Evolutionary conservation across 1,139 yeast genomes (phyloP).

Genomic region (Kodamaea derodonti): DNA sequence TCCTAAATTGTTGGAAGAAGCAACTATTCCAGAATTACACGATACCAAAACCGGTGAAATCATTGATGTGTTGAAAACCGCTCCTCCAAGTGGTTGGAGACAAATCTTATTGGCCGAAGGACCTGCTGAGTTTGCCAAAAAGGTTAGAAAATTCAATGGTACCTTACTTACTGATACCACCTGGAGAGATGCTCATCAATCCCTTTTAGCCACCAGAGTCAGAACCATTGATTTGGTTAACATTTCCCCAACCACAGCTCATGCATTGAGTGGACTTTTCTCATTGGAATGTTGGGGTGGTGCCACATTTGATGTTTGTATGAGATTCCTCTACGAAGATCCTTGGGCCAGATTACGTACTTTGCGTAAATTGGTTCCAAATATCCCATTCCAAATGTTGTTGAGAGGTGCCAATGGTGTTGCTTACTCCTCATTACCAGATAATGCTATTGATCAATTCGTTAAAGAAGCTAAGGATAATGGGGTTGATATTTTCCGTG

Average conservation of each 20-base stretch:
- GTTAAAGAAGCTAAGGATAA: constrained; percentile 89
- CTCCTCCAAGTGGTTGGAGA: constrained; percentile 85
- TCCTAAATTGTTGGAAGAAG: constrained; percentile 77
- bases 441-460: constrained; percentile 96
- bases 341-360: constrained; percentile 96
- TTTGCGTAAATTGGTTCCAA: constrained; percentile 87
- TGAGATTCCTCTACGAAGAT: constrained; percentile 97
- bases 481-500: constrained; percentile 97
- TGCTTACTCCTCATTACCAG: constrained; percentile 95
- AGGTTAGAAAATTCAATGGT: constrained; percentile 81
- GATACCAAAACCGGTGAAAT: constrained; percentile 52
- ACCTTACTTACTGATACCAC: constrained; percentile 95
- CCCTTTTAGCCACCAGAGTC: constrained; percentile 94
- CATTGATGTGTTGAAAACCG: constrained; percentile 54
- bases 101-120: constrained; percentile 79
- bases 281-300: constrained; percentile 99
- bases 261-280: constrained; percentile 86
- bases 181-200: constrained; percentile 99
- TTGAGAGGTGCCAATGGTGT: constrained; percentile 99
- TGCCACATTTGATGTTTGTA: constrained; percentile 97
- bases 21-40: constrained; percentile 68
- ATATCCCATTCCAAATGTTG: constrained; percentile 98
- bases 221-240: constrained; percentile 88
- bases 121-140: constrained; percentile 83
- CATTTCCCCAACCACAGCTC: constrained; percentile 91